These are phyloP conservation scores for Ceratocystis colombiana DNA, from an alignment of 2,329 filamentous ascomycete species.

Conservation along the genomic window DNA sequence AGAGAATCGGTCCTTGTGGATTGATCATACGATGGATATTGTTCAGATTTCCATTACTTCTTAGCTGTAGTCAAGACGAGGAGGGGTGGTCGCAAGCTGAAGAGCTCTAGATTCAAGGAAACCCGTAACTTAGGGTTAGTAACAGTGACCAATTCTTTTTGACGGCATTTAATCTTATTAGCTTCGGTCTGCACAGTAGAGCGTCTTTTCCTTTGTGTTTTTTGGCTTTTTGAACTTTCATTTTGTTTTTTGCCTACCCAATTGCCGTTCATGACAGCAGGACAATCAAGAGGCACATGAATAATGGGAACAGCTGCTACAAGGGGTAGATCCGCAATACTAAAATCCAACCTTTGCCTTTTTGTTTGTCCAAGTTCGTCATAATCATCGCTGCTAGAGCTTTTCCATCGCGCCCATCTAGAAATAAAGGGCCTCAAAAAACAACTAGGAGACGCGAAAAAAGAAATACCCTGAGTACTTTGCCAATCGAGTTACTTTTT, in stretches of 20 bases:
- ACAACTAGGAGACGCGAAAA: slow-evolving; percentile 23
- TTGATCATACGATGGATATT: not conserved
- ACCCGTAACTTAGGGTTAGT: not conserved
- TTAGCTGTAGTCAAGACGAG: too few relatives aligned
- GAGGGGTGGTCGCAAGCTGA: not conserved
- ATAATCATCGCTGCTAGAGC: slow-evolving; percentile 25
- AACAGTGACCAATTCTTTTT: not conserved
- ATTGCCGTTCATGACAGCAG: slow-evolving; percentile 15
- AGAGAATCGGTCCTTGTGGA: not conserved
- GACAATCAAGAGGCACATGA: slow-evolving; percentile 21
- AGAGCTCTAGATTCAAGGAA: not conserved
- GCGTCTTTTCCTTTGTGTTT: not conserved
- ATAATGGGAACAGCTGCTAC: slow-evolving; percentile 20
- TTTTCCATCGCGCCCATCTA: slow-evolving; percentile 23
- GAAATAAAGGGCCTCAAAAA: slow-evolving; percentile 19
- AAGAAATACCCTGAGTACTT: slow-evolving; percentile 28
- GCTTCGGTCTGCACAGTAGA: not conserved
- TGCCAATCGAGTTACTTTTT: slow-evolving; percentile 40
- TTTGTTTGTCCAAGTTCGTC: slow-evolving; percentile 26
- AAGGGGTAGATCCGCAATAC: slow-evolving; percentile 22
- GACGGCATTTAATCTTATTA: not conserved
- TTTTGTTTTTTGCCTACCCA: slow-evolving; percentile 25
- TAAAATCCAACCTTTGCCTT: slow-evolving; percentile 26
- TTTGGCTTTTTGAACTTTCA: slow-evolving; percentile 22
- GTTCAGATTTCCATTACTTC: too few relatives aligned